Base-by-base conservation (phyloP, 2,329 filamentous ascomycete species). In the Xenoacremonium recifei region DNA sequence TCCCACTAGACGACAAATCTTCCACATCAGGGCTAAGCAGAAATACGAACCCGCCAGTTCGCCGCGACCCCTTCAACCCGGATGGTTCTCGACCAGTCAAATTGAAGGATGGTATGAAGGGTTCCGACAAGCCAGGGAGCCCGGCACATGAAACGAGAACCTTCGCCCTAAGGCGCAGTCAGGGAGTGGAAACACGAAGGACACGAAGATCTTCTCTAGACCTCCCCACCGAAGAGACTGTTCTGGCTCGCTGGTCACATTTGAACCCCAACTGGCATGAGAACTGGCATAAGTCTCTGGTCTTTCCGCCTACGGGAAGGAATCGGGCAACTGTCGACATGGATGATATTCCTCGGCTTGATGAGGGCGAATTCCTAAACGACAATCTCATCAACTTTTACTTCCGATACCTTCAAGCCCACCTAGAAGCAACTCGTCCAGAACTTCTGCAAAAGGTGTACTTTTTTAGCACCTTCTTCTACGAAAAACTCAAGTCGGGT, bases 391-490 rank as follows among this genome's bases (percentile, higher is more conserved):
- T 99, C 52, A 83, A 80, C 37, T 96, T 96, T 61, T 96, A 95
- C 59, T 73, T 96, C 41, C 82, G 85, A 21, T 87, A 83, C 53
- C 69, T 92, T 5, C 82, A 91, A 58, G 69, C 77, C 43, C 66
- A 76, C 31, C 63, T 86, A 25, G 75, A 81, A 49, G 64, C 70
- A 29, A 69, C 75, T 10, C 71, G 75, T 2, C 75, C 79, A 1
- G 70, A 80, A 34, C 54, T 83, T 4, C 69, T 82, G 0, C 71
- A 80, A 45, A 80, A 82, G 38, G 81, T 95, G 4, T 89, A 95
- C 61, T 87, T 96, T 53, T 92, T 95, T 71, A 97, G 91, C 61
- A 93, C 89, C 0, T 96, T 89, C 65, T 96, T 97, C 66, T 97
- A 87, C 59, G 81, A 85, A 16, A 85, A 84, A 35, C 74, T 97